A percentile compares a stretch with the other conserved stretches of the same genome.
phyloP scores from a whole-genome alignment of 352 stramenopile genomes.

The Pythium plurisporium region DNA sequence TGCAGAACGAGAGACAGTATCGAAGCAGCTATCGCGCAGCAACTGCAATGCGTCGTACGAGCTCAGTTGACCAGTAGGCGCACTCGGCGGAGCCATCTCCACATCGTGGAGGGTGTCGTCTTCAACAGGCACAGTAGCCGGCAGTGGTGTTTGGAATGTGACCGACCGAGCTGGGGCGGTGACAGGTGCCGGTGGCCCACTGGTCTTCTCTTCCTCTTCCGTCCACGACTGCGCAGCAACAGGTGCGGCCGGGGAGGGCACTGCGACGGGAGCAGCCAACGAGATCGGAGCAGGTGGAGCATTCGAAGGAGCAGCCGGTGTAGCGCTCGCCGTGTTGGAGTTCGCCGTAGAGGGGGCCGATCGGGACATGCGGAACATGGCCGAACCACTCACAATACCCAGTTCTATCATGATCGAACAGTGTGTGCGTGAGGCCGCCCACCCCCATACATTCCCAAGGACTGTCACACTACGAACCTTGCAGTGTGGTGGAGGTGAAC shows the following conservation, averaged over 20 bases:
- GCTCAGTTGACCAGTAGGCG: constrained; percentile 21
- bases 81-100: constrained; percentile 34
- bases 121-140: background rate
- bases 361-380: constrained; percentile 71
- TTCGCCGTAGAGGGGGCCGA: too few species aligned
- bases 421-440: background rate
- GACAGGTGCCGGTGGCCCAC: background rate
- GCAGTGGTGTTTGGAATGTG: background rate
- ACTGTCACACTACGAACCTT: constrained; percentile 44
- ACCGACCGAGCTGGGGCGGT: background rate
- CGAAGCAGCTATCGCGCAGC: constrained; percentile 72
- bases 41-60: constrained; percentile 64
- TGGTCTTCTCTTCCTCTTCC: constrained; percentile 15
- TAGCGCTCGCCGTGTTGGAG: too few species aligned
- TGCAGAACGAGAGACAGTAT: constrained; percentile 54
- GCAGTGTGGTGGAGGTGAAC: constrained; percentile 58
- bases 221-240: background rate
- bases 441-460: background rate
- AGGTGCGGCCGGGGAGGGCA: background rate
- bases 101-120: constrained; percentile 41
- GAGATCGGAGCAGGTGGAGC: background rate
- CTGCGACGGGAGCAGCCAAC: constrained; percentile 1
- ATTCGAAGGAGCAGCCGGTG: background rate
- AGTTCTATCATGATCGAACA: constrained; percentile 36
- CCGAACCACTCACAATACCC: constrained; percentile 74